phyloP scores from a whole-genome alignment of 345 rosid species.

The Heritiera littoralis region DNA sequence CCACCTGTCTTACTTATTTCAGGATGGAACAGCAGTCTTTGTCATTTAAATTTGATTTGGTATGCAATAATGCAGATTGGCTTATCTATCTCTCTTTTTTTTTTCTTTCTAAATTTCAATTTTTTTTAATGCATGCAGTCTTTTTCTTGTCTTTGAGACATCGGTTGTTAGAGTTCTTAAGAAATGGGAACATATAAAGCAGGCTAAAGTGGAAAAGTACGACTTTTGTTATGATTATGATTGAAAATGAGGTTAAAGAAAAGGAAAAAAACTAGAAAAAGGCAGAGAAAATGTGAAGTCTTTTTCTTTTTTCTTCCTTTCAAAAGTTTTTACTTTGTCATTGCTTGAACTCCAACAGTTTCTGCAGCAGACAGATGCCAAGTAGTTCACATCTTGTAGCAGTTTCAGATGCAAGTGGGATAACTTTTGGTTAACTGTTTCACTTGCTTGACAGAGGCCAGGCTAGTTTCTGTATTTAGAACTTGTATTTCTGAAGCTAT shows the following conservation, averaged over 20 bases:
- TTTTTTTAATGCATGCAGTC: background rate
- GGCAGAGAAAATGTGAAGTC: background rate
- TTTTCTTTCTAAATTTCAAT: background rate
- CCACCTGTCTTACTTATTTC: background rate
- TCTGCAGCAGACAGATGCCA: conserved; percentile 13
- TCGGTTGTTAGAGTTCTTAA: conserved; percentile 4
- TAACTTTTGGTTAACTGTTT: background rate
- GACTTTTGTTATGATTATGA: conserved; percentile 26
- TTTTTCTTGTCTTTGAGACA: conserved; percentile 15
- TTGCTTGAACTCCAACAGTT: conserved; percentile 15
- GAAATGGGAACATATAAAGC: conserved; percentile 1
- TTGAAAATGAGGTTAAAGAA: conserved; percentile 30
- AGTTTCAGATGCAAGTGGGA: conserved; percentile 18
- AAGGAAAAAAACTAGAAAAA: background rate
- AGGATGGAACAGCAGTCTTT: conserved; percentile 19
- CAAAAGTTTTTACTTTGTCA: background rate
- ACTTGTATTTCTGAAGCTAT: background rate
- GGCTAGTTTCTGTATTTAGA: background rate
- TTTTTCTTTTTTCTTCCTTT: background rate
- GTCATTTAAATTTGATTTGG: conserved; percentile 14
- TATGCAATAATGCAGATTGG: conserved; percentile 9
- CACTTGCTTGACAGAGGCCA: background rate
- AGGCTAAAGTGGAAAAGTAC: conserved; percentile 9
- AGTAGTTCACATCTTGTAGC: background rate
- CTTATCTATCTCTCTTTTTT: background rate